Evolutionary conservation across 371 early-diverging fungal species (phyloP), one percentile per base, ranked within the genome.

Genomic region (Mucor velutinosus): DNA sequence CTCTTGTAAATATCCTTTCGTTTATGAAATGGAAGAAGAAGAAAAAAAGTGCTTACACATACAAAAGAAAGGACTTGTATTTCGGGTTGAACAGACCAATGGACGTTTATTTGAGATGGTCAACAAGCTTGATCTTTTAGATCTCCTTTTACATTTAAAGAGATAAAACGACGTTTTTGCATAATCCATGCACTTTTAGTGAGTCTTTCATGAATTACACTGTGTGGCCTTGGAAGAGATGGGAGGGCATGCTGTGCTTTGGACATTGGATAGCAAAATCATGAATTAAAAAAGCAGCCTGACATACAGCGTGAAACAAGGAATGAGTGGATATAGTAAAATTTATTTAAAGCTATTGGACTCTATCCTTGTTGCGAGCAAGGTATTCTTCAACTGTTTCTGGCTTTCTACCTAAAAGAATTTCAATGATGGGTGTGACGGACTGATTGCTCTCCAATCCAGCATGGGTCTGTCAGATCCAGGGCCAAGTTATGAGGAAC

Each of bases 311-410:
- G 6, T 30, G 6, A 30, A 30, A 30, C 30, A 30, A 30, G 30
- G 30, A 30, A 30, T 6, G 6, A 4, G 6, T 4, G 30, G 30
- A 6, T 30, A 2, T 30, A 33, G 33, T 33, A 33, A 33, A 8
- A 33, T 33, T 33, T 33, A 35, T 10, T 33, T 41, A 5, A 41
- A 41, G 4, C 5, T 41, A 41, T 17, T 41, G 41, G 5, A 17
- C 17, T 17, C 17, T 41, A 17, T 15, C 41, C 56, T 58, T 66
- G 35, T 66, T 66, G n/a, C 25, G 17, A 59, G 11, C 33, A 23
- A 60, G 19, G 30, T 30, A 67, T 19, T 60, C 41, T 55, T 67
- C 55, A 12, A 67, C 35, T 14, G 67, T 67, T 55, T 67, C 61
- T 11, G 67, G 67, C 32, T 60, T 27, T 39, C 60, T 37, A 2